Percentiles rank a stretch among this genome's conserved stretches.
Conservation (phyloP, 768 basidiomycete species). For the Phylloporus sp. region DNA sequence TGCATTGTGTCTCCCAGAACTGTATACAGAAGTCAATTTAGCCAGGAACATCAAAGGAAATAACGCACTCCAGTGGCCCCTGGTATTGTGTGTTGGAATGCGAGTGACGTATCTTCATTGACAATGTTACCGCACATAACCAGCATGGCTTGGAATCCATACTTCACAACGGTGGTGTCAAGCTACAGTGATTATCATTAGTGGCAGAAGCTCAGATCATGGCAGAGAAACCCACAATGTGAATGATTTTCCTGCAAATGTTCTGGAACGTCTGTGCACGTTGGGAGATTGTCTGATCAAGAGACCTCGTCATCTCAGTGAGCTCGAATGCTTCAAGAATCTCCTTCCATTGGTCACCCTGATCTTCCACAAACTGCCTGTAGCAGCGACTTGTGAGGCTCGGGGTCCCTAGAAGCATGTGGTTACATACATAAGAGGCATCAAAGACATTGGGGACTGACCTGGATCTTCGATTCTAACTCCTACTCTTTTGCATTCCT, state of each 20-base stretch:
- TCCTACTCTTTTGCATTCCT: not conserved
- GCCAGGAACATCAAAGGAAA: not conserved
- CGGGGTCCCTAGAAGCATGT: not conserved
- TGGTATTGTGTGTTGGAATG: not conserved
- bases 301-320: not conserved
- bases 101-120: conserved; percentile 1
- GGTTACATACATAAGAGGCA: not conserved
- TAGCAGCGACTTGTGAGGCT: not conserved
- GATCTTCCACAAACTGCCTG: not conserved
- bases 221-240: not conserved
- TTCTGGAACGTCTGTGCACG: not conserved
- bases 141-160: not conserved
- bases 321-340: not conserved
- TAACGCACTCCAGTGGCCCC: not conserved
- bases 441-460: not conserved
- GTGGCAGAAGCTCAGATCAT: not conserved
- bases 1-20: not conserved
- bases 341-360: not conserved
- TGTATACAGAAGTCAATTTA: not conserved
- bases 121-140: not conserved
- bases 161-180: not conserved
- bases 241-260: not conserved
- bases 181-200: not conserved
- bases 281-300: not conserved
- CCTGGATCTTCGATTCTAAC: not conserved